These are phyloP conservation scores for Moelleriella libera DNA, from an alignment of 2,329 filamentous ascomycete genomes.

Conservation along the genomic window DNA sequence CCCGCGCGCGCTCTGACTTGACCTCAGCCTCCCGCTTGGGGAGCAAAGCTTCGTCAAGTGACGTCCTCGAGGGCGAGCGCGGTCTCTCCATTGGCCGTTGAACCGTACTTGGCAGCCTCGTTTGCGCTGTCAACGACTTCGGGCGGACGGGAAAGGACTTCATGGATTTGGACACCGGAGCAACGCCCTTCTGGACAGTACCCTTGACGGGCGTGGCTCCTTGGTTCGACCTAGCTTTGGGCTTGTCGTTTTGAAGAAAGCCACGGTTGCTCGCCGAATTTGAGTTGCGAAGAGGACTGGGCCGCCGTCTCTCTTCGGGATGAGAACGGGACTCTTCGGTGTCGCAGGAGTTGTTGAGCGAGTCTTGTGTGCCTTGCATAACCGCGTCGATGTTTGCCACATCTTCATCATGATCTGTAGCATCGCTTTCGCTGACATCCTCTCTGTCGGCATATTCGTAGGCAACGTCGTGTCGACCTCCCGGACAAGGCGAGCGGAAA, in stretches of 20 bases:
- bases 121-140: constrained; percentile 1
- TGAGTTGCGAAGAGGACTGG: constrained; percentile 38
- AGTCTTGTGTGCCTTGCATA: not conserved
- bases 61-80: constrained; percentile 15
- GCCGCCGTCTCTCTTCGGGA: constrained; percentile 15
- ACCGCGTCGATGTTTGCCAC: not conserved
- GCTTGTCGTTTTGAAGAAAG: constrained; percentile 10
- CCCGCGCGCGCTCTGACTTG: no score
- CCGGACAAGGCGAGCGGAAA: constrained; percentile 14
- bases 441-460: constrained; percentile 12
- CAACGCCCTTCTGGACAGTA: constrained; percentile 19
- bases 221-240: constrained; percentile 20
- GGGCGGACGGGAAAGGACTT: constrained; percentile 13
- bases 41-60: constrained; percentile 19
- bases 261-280: constrained; percentile 34
- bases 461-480: constrained; percentile 3
- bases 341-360: constrained; percentile 14
- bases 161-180: constrained; percentile 8
- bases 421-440: constrained; percentile 21
- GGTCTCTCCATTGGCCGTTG: constrained; percentile 5
- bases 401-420: constrained; percentile 30
- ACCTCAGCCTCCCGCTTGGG: constrained; percentile 4
- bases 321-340: no score
- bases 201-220: no score
- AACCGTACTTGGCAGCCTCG: constrained; percentile 1